Conservation (phyloP, 257 asterid genomes). For the Lantana camara region DNA sequence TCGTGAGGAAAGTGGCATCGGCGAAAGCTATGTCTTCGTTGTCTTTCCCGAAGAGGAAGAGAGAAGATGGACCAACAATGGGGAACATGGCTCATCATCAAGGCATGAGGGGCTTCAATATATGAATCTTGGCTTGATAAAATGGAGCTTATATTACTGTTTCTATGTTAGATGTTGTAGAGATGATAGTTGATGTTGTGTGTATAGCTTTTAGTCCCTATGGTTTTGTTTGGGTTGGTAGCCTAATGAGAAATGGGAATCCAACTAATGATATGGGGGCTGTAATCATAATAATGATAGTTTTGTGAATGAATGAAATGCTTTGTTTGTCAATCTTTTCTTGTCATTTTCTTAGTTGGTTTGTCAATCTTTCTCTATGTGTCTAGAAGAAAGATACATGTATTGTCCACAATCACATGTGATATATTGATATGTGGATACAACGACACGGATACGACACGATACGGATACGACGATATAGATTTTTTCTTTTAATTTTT, state of each 20-base stretch:
- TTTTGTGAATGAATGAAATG: conserved; percentile 22
- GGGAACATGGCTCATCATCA: conserved; percentile 28
- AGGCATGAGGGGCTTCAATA: conserved; percentile 39
- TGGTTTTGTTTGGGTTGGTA: neutral
- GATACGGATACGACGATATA: no score
- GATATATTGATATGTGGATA: no score
- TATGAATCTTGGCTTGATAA: conserved; percentile 18
- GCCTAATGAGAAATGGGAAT: neutral
- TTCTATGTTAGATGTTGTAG: conserved; percentile 15
- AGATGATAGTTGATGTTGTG: neutral
- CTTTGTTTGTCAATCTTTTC: conserved; percentile 9
- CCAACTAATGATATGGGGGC: conserved; percentile 22
- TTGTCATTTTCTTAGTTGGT: neutral
- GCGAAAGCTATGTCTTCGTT: conserved; percentile 66
- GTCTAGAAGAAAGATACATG: no score
- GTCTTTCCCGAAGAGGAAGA: conserved; percentile 61
- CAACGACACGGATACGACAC: no score
- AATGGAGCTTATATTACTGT: neutral
- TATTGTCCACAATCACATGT: no score
- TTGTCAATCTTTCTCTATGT: neutral
- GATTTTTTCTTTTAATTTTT: no score
- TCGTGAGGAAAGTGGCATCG: conserved; percentile 65
- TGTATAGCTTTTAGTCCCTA: neutral
- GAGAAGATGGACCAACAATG: conserved; percentile 48
- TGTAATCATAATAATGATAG: neutral